These are phyloP conservation scores for Solanum virginianum DNA, from an alignment of 257 asterid species.

Conservation along the genomic window DNA sequence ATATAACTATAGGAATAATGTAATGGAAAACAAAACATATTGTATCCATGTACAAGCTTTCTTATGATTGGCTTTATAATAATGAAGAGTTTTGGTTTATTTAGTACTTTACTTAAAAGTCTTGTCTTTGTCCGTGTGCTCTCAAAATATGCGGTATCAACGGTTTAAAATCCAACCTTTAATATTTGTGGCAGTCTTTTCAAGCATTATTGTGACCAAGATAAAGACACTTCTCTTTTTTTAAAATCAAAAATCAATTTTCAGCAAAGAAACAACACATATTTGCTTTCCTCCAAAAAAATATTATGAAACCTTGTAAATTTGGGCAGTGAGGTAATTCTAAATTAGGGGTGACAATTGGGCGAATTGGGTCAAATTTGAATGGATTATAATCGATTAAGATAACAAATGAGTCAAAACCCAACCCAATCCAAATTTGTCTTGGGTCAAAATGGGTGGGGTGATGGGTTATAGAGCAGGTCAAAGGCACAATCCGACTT, in stretches of 20 bases:
- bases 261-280: not conserved
- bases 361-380: too few relatives aligned
- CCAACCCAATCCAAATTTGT: too few relatives aligned
- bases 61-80: slow-evolving; percentile 33
- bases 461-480: too few relatives aligned
- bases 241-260: not conserved
- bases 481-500: too few relatives aligned
- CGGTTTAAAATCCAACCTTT: not conserved
- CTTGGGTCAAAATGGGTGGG: too few relatives aligned
- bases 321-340: too few relatives aligned
- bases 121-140: slow-evolving; percentile 21
- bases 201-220: slow-evolving; percentile 5
- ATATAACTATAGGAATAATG: not conserved
- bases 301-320: too few relatives aligned
- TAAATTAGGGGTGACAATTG: too few relatives aligned
- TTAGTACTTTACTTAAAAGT: slow-evolving; percentile 19
- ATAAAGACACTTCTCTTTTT: not conserved
- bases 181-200: not conserved
- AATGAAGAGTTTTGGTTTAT: slow-evolving; percentile 10
- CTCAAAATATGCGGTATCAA: slow-evolving; percentile 12
- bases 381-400: too few relatives aligned
- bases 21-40: not conserved
- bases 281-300: not conserved
- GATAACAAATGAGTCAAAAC: too few relatives aligned
- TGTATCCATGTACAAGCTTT: not conserved